These are phyloP conservation scores for Neoboletus subvelutipes DNA, from an alignment of 768 basidiomycete species.

Conservation along the genomic window DNA sequence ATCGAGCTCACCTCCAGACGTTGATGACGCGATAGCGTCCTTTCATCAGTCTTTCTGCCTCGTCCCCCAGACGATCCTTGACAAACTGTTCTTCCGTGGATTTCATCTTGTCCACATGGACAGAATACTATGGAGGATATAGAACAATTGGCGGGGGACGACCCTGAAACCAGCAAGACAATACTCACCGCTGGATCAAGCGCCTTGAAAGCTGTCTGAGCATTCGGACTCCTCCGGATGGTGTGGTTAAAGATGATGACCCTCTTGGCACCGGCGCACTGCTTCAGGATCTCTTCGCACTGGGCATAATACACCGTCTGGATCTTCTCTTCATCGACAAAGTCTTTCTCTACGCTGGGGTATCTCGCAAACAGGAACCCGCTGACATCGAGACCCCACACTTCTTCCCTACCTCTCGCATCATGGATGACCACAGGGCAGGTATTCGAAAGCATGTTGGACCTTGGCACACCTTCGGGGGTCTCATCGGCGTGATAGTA, in stretches of 20 bases:
- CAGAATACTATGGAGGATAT: not conserved
- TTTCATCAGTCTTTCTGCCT: constrained; percentile 42
- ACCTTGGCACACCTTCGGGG: not conserved
- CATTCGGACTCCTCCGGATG: not conserved
- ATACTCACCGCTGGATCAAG: not conserved
- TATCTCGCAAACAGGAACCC: not conserved
- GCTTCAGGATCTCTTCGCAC: not conserved
- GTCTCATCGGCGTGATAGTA: not conserved
- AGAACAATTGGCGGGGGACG: not conserved
- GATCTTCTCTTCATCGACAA: not conserved
- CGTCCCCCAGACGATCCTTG: constrained; percentile 33
- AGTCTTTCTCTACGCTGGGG: constrained; percentile 1
- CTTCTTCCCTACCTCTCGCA: not conserved
- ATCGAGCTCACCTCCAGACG: constrained; percentile 35
- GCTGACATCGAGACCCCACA: not conserved
- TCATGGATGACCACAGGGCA: not conserved
- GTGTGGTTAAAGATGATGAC: not conserved
- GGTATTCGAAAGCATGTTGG: not conserved
- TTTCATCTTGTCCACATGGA: not conserved
- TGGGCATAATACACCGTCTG: not conserved
- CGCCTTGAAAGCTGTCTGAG: not conserved
- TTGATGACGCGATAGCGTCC: constrained; percentile 43
- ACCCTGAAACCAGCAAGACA: not conserved
- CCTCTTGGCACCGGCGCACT: not conserved
- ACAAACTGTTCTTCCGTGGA: not conserved